phyloP scores from a whole-genome alignment of 1,284 basidiomycete genomes.

The Melampsora americana region DNA sequence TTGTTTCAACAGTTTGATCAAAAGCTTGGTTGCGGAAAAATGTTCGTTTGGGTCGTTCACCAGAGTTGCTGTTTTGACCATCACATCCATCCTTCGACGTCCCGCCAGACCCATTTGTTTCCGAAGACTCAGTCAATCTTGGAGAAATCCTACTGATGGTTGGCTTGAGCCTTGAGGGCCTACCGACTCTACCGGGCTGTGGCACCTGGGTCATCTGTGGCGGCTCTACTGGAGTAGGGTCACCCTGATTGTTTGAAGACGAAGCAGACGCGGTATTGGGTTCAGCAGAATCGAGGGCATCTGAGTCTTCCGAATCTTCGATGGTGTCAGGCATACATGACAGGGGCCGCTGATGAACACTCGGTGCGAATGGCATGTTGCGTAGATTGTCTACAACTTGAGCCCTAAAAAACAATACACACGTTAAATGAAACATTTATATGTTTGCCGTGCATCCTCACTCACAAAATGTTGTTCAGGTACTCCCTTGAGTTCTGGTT shows the following conservation, averaged over 20 bases:
- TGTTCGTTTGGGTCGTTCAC: conserved; percentile 20
- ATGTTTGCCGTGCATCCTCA: background rate
- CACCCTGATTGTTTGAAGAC: conserved; percentile 10
- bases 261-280: background rate
- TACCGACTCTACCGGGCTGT: conserved; percentile 26
- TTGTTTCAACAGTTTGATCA: conserved; percentile 3
- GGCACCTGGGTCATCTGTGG: conserved; percentile 2
- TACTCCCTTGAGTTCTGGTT: conserved; percentile 84
- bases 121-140: conserved; percentile 18
- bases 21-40: conserved; percentile 34
- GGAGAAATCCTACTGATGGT: conserved; percentile 24
- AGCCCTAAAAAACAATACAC: conserved; percentile 56
- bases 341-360: conserved; percentile 60
- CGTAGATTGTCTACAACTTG: conserved; percentile 75
- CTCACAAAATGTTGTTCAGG: conserved; percentile 72
- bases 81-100: conserved; percentile 8
- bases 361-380: conserved; percentile 75
- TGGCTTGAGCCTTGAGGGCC: conserved; percentile 25
- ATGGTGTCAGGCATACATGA: conserved; percentile 36
- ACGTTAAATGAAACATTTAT: background rate
- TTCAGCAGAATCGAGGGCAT: conserved; percentile 19
- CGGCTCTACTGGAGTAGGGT: conserved; percentile 2
- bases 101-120: background rate
- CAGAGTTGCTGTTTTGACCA: too few species aligned
- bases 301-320: conserved; percentile 29